Conservation (phyloP, 2,329 filamentous ascomycete species). For the Massarina eburnea region DNA sequence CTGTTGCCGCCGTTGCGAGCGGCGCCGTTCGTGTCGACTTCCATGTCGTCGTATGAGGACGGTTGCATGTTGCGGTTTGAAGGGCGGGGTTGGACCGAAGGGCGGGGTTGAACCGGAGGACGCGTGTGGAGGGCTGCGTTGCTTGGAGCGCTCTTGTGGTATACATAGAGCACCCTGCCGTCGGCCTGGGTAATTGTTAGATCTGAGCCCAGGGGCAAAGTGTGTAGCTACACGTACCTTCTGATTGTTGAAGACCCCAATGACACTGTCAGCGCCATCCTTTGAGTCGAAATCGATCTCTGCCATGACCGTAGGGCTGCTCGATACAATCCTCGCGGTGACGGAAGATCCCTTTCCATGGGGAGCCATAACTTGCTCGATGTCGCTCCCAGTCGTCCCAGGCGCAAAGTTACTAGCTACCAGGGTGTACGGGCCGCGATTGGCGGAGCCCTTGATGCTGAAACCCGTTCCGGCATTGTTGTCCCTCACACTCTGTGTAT, state of each 20-base stretch:
- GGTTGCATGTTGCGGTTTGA: conserved; percentile 23
- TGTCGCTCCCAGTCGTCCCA: conserved; percentile 79
- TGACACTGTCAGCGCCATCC: conserved; percentile 72
- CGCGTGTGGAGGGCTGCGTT: conserved; percentile 31
- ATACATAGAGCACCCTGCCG: conserved; percentile 72
- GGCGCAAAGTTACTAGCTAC: conserved; percentile 81
- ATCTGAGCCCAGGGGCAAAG: background rate
- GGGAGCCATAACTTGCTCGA: conserved; percentile 78
- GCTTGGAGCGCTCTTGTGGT: conserved; percentile 58
- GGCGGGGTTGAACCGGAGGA: conserved; percentile 5
- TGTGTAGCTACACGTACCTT: conserved; percentile 57
- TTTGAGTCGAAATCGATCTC: conserved; percentile 75
- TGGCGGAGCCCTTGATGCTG: conserved; percentile 67
- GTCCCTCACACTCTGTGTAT: conserved; percentile 23
- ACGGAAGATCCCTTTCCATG: conserved; percentile 63
- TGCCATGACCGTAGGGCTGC: conserved; percentile 71
- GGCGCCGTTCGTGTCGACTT: conserved; percentile 37
- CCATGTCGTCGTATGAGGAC: conserved; percentile 44
- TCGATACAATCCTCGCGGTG: conserved; percentile 68
- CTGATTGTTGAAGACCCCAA: conserved; percentile 76
- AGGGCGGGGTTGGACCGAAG: background rate
- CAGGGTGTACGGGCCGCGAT: conserved; percentile 67
- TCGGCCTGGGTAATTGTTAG: conserved; percentile 63
- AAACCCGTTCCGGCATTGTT: conserved; percentile 52
- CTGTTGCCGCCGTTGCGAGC: conserved; percentile 29